Base-by-base conservation (phyloP, 176 grass and related monocot species). In the Urochloa ruziziensis region DNA sequence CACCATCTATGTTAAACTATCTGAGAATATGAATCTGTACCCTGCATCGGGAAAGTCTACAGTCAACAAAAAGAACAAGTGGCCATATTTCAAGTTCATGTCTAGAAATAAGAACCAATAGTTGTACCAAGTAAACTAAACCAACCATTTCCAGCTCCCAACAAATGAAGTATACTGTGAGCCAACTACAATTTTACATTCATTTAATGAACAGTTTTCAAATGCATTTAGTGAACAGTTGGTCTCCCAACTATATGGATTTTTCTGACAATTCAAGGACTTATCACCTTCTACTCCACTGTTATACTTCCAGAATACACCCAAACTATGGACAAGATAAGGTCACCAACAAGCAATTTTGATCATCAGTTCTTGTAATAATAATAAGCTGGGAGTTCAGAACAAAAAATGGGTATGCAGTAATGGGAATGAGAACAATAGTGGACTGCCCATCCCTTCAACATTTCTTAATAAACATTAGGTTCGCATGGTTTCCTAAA, bases 1-100 rank as follows among this genome's bases (percentile, higher is more conserved):
- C 96, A 57, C 96, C 93, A 62, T 99, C 96, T 53, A 99, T 96
- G 78, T 99, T 99, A 99, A 81, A 99, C 83, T 92, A 99, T 86
- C 53, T 81, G 86, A 86, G 93, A 94, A 89, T 96, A 83, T 79
- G 93, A 88, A 47, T 85, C 80, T 85, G 96, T 91, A 21, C 93
- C 89, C 96, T 99, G 85, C 67, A 76, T 63, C 27, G 70, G 10
- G 53, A 83, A 88, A 54, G 19, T 54, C 52, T 54, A 54, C 19
- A 54, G 52, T 74, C 56, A 84, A n/a, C 75, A 86, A 28, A 58
- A 83, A 70, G 21, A 82, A 70, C 28, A 80, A 80, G 40, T 63
- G 59, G 7, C 4, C 19, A 82, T 27, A 51, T 34, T 60, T 33
- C 36, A 84, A 74, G 54, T 40, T 46, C 46, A 70, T 62, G 28